Evolutionary conservation across 306 rosid genomes (phyloP), one percentile per base, ranked within the genome.

Genomic region (Echinosophora koreensis): DNA sequence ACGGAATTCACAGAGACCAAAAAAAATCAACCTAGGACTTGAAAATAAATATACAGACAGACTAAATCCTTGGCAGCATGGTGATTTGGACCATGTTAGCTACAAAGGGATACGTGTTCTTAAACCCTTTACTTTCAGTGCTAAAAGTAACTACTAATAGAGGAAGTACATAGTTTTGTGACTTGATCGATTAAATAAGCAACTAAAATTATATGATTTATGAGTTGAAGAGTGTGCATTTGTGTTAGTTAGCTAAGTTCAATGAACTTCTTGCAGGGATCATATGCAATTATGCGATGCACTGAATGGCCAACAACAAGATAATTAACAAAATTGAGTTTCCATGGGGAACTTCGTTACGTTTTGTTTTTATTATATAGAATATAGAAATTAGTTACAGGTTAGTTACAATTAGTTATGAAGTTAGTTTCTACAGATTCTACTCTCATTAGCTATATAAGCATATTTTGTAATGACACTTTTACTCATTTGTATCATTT

Each of bases 11-110:
- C 60, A 15, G 57, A 55, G 15, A 17, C 74, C 68, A n/a, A 55
- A 41, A 77, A 68, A 77, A 27, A 57, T 77, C 76, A 77, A 68
- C 46, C 52, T 77, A 12, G 76, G 78, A 39, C 67, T 58, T 41
- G 61, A 5, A 54, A 66, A 30, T 18, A 54, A 54, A 15, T n/a
- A 28, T 46, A 59, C 12, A 51, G 39, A 37, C 2, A 74, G 30
- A 28, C 69, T 73, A 44, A 10, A 73, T 52, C 10, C 50, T 15
- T 74, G 59, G 59, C 32, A 44, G 49, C 52, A 17, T 39, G 54
- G 55, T 71, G 62, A 71, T 28, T n/a, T 46, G 73, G 38, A 67
- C 58, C 59, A 32, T 15, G 73, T 38, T 38, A 32, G 35, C 13
- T 22, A 64, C 62, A 39, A 38, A 56, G 55, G 68, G 74, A 77